These are phyloP conservation scores for Phytophthora palmivora DNA, from an alignment of 352 stramenopile genomes.

Conservation along the genomic window DNA sequence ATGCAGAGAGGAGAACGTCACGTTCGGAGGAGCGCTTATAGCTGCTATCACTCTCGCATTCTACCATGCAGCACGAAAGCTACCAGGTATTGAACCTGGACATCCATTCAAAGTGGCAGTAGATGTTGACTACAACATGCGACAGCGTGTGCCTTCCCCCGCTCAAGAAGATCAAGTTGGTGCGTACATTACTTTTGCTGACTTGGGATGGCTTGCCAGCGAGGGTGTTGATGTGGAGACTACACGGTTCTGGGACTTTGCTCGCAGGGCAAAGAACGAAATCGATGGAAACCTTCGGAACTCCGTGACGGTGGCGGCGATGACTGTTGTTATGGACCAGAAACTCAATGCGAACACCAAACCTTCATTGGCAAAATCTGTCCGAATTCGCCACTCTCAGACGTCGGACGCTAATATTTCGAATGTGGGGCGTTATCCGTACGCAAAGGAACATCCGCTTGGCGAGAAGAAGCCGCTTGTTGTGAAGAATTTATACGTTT, in stretches of 20 bases:
- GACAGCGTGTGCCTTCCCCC: conserved; percentile 44
- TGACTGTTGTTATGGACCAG: conserved; percentile 27
- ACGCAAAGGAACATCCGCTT: conserved; percentile 15
- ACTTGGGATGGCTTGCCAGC: conserved; percentile 21
- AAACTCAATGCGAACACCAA: conserved; percentile 19
- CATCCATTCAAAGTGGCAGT: conserved; percentile 45
- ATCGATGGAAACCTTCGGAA: conserved; percentile 29
- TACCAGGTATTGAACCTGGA: conserved; percentile 16
- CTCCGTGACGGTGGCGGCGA: conserved; percentile 9
- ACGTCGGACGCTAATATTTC: conserved; percentile 34
- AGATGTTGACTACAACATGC: conserved; percentile 56
- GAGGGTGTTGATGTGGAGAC: conserved; percentile 36
- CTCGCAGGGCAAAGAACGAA: conserved; percentile 38
- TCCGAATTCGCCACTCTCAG: conserved; percentile 25
- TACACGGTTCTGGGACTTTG: conserved; percentile 54
- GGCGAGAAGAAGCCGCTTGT: conserved; percentile 1
- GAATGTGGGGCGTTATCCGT: conserved; percentile 36
- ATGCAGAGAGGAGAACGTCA: conserved; percentile 44
- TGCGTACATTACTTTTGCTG: conserved; percentile 34
- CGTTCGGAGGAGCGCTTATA: conserved; percentile 41
- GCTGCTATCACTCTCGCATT: conserved; percentile 31
- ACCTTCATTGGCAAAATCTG: conserved; percentile 24
- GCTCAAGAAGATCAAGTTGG: conserved; percentile 37
- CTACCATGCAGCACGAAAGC: conserved; percentile 22
- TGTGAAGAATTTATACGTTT: conserved; percentile 39